Base-by-base conservation (phyloP, 2,329 filamentous ascomycete genomes). In the Exophiala mesophila region DNA sequence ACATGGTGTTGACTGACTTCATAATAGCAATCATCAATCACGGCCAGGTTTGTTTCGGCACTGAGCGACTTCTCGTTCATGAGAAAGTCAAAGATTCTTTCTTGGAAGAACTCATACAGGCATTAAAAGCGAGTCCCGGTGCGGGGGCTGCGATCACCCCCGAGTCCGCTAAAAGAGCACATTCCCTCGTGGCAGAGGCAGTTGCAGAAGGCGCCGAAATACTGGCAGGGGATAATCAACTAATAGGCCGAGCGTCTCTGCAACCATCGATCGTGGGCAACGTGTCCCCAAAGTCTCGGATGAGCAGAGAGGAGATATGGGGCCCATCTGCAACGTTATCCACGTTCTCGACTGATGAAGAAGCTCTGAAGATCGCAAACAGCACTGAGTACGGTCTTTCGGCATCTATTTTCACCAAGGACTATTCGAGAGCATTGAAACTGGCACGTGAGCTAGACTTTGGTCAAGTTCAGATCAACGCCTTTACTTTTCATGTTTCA, bases 241-340 rank as follows among this genome's bases (percentile, higher is more conserved):
- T 18, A 80, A 80, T 58, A 87, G 88, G 36, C 3, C 30, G 12
- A 40, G 94, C 94, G 68, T 95, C 84, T 59, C 80, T 95, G 49
- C 79, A 80, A 58, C 89, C 89, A 10, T 88, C 85, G 5, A 75
- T 96, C 16, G 71, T 96, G 45, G 83, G 77, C 9, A 76, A 81
- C 53, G 85, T 90, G 48, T 78, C 88, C 18, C 15, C 95, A 66
- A 72, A 71, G 47, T 94, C 94, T 87, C 68, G 70, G 4, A 82
- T 94, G 47, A 94, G 94, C 85, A 87, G 73, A 13, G 87, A 94
- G 54, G 89, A 96, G 70, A 94, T 88, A 0, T 96, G 95, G 59
- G 89, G 88, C 1, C 89, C 89, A 0, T 79, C 94, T 15, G 88
- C 95, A 55, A 82, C 88, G 0, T 78, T 95, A 13, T 87, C 89